phyloP scores from a whole-genome alignment of 1,139 yeast genomes.

The Yamadazyma blattariae region DNA sequence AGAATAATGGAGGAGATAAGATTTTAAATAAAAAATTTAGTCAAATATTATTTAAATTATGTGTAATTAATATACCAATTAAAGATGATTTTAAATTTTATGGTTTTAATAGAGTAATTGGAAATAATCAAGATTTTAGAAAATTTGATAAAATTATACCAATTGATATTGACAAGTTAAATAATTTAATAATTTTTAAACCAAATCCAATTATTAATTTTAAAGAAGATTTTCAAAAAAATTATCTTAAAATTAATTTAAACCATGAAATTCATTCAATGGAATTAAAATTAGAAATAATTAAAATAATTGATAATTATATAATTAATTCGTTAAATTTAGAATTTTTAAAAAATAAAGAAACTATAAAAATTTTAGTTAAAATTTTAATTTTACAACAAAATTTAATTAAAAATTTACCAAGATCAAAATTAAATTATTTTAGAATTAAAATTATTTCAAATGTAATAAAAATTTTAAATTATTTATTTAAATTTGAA shows the following conservation, averaged over 20 bases:
- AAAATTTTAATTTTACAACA: constrained; percentile 53
- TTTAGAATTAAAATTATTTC: constrained; percentile 44
- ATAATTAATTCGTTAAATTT: constrained; percentile 31
- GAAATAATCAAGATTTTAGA: constrained; percentile 44
- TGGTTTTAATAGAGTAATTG: constrained; percentile 54
- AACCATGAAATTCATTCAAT: constrained; percentile 45
- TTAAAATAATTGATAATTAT: constrained; percentile 43
- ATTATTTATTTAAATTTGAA: constrained; percentile 31
- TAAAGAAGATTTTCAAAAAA: constrained; percentile 14
- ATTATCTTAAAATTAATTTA: too few relatives aligned
- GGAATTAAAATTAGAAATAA: constrained; percentile 37
- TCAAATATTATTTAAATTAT: constrained; percentile 37
- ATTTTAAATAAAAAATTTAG: constrained; percentile 22
- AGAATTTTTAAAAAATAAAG: constrained; percentile 31
- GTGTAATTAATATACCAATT: constrained; percentile 39
- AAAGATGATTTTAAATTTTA: constrained; percentile 41
- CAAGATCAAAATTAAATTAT: constrained; percentile 43
- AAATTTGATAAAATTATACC: constrained; percentile 35
- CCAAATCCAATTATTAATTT: constrained; percentile 29
- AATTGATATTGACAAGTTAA: constrained; percentile 19
- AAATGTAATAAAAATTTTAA: constrained; percentile 28
- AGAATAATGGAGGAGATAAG: constrained; percentile 20
- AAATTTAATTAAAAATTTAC: constrained; percentile 41
- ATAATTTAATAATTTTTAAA: constrained; percentile 22
- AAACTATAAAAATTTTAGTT: constrained; percentile 42